A percentile compares a stretch with the other conserved stretches of the same genome.
Conservation (phyloP, 768 basidiomycete genomes). For the Suillus subluteus region DNA sequence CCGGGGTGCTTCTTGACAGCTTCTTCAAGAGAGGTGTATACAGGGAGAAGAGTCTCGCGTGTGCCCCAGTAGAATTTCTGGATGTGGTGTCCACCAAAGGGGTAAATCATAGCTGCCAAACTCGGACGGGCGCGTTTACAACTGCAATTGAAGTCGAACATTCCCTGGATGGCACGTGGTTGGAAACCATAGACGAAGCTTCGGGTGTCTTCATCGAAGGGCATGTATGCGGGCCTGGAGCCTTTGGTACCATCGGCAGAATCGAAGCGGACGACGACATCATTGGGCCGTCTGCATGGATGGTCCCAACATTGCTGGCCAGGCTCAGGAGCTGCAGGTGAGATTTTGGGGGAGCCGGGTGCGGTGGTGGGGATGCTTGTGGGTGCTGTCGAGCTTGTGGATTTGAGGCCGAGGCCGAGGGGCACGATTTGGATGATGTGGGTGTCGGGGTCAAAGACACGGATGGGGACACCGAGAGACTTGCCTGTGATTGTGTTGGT, state of each 20-base stretch:
- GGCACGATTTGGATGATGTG: conserved; percentile 96
- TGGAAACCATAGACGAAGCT: conserved; percentile 98
- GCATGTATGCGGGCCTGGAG: conserved; percentile 78
- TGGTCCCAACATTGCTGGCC: conserved; percentile 61
- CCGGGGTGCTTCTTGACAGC: conserved; percentile 94
- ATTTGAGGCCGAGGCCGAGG: conserved; percentile 84
- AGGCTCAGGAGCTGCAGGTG: conserved; percentile 36
- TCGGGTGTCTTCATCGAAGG: conserved; percentile 92
- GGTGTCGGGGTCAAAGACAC: conserved; percentile 96
- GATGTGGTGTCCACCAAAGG: conserved; percentile 99
- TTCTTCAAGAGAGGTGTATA: conserved; percentile 91
- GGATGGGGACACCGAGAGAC: conserved; percentile 95
- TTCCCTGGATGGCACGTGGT: conserved; percentile 97
- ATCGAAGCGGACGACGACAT: conserved; percentile 91
- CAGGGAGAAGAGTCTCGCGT: conserved; percentile 96
- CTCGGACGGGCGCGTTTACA: conserved; percentile 71
- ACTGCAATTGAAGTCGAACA: conserved; percentile 95
- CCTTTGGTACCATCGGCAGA: conserved; percentile 33
- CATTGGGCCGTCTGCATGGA: conserved; percentile 76
- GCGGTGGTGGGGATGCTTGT: conserved; percentile 49
- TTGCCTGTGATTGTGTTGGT: conserved; percentile 47
- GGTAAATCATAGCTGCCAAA: conserved; percentile 99
- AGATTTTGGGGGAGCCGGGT: conserved; percentile 42
- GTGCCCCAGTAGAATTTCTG: conserved; percentile 99
- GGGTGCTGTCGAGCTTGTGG: conserved; percentile 28